These are phyloP conservation scores for Sorghum bicolor DNA, from an alignment of 176 grass and related monocot species.

Conservation along the genomic window DNA sequence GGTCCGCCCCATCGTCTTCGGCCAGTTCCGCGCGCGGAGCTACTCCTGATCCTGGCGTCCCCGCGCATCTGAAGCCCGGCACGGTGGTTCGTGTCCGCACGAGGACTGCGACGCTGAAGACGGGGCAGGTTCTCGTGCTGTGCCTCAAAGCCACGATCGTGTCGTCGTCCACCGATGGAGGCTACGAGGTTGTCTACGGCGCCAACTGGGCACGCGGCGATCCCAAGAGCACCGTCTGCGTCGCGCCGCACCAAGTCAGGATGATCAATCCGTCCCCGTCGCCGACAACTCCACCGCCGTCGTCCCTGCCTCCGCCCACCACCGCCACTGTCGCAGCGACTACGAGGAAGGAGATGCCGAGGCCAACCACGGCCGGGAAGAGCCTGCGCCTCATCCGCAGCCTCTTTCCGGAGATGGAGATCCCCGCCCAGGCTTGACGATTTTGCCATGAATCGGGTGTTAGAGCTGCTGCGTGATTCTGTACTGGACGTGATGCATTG, in stretches of 20 bases:
- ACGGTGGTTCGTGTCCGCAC: not conserved
- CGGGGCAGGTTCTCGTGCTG: not conserved
- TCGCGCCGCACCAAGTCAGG: not conserved
- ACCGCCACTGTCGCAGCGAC: no score
- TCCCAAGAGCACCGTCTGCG: not conserved
- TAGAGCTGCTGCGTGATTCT: not conserved
- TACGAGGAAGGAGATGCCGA: not conserved
- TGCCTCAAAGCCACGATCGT: not conserved
- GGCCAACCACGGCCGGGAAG: not conserved
- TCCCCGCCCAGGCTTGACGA: not conserved
- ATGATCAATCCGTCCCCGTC: not conserved
- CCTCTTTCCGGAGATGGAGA: not conserved
- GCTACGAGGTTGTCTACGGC: not conserved
- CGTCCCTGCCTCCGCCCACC: not conserved
- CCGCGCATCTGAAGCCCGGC: not conserved
- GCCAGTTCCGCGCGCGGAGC: not conserved
- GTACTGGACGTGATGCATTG: not conserved
- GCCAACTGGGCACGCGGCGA: not conserved
- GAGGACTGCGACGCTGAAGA: not conserved
- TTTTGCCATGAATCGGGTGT: no score
- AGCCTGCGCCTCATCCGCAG: not conserved
- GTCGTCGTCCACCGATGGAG: not conserved
- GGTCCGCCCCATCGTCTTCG: not conserved
- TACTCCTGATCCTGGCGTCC: no score
- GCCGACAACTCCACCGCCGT: not conserved